Base-by-base conservation (phyloP, 2,329 filamentous ascomycete species). In the Lachnellula cervina region DNA sequence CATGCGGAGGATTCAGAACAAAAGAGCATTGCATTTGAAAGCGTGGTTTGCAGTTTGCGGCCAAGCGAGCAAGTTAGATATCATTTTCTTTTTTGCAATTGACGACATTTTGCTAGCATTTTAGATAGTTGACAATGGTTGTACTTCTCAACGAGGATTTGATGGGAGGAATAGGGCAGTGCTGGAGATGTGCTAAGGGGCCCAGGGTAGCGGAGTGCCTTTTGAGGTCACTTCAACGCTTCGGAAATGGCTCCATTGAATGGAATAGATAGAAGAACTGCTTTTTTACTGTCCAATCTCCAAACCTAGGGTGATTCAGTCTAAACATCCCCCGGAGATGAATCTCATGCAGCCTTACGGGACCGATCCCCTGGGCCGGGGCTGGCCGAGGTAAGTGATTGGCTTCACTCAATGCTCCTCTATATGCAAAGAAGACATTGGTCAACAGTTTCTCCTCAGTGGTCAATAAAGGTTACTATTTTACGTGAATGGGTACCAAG, bases 11-110 rank as follows among this genome's bases (percentile, higher is more conserved):
- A 51, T 23, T 14, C 38, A 51, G 42, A 45, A 46, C 40, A 51
- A 45, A 49, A 42, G 21, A 50, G 48, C 54, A 52, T 52, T 56
- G 51, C 47, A 43, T 34, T 51, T 49, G 48, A 47, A 56, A 25
- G 35, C 38, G 38, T 42, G 49, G 49, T 32, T 25, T 21, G 48
- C 35, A 32, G 37, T 21, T 51, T 43, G n/a, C 19, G 37, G 14
- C 35, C 35, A 28, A 32, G 38, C 34, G 17, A 51, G 25, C 37
- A 25, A 47, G 1, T 42, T 51, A 51, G 49, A 51, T 43, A 51
- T 17, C 19, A 43, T 51, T 28, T 51, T 43, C 35, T 5, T 19
- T 19, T 43, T 49, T 34, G n/a, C 16, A 17, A 44, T 32, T 32
- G 23, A 44, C 5, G 48, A 50, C 48, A 42, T 50, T 50, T 51